A percentile compares a stretch with the other conserved stretches of the same genome.
phyloP scores from a whole-genome alignment of 345 rosid genomes.

The Brassica rapa region DNA sequence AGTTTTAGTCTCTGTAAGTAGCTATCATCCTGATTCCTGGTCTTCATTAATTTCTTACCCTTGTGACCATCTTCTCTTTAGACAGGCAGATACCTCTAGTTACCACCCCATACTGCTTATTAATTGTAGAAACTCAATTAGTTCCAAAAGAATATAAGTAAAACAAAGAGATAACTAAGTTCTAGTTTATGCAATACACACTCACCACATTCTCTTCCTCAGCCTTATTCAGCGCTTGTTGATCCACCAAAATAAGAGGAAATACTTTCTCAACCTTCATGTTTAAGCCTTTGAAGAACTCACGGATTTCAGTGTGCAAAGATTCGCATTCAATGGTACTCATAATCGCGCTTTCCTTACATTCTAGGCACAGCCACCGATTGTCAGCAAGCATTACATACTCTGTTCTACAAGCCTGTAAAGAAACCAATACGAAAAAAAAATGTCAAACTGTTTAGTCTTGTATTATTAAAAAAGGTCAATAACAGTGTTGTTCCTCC shows the following conservation, averaged over 20 bases:
- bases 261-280: conserved; percentile 72
- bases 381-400: conserved; percentile 62
- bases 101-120: conserved; percentile 58
- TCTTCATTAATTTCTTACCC: conserved; percentile 47
- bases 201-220: conserved; percentile 71
- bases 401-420: conserved; percentile 51
- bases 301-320: conserved; percentile 68
- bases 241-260: conserved; percentile 78
- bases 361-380: conserved; percentile 72
- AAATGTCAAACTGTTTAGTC: background rate
- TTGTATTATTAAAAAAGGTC: background rate
- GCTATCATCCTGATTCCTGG: background rate
- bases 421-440: background rate
- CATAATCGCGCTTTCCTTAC: conserved; percentile 78
- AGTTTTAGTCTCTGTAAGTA: background rate
- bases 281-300: conserved; percentile 66
- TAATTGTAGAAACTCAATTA: background rate
- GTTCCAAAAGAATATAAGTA: background rate
- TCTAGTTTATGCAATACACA: background rate
- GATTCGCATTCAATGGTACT: conserved; percentile 43
- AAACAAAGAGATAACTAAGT: background rate
- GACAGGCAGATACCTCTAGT: conserved; percentile 94
- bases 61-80: conserved; percentile 62
- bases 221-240: conserved; percentile 82
- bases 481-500: conserved; percentile 1